A percentile compares a stretch with the other conserved stretches of the same genome.
Conservation (phyloP, 2,329 filamentous ascomycete species). For the Ophiostoma ips region DNA sequence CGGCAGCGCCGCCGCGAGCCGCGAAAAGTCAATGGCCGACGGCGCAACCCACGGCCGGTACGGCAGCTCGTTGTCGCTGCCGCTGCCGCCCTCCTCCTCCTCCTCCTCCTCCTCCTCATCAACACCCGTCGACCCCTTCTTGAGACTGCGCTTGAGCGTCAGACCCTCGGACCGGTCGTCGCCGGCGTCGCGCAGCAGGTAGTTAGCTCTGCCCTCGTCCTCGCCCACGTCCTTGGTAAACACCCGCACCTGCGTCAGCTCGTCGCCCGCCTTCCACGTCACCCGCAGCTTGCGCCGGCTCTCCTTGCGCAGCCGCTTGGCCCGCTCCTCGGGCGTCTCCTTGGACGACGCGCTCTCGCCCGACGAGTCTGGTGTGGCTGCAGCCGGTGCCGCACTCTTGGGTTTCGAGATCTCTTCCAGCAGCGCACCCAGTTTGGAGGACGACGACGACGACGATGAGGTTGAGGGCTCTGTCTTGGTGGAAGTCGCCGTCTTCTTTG, state of each 20-base stretch:
- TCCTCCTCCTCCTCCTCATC: conserved; percentile 47
- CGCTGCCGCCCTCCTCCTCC: no score
- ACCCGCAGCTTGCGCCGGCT: conserved; percentile 56
- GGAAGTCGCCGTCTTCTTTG: conserved; percentile 14
- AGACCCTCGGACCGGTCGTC: conserved; percentile 63
- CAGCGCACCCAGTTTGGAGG: conserved; percentile 39
- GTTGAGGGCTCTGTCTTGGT: conserved; percentile 17
- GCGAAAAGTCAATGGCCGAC: conserved; percentile 28
- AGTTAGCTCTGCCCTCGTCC: conserved; percentile 51
- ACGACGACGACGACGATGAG: conserved; percentile 14
- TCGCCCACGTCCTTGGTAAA: conserved; percentile 66
- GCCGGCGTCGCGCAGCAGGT: conserved; percentile 56
- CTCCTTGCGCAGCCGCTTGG: conserved; percentile 58
- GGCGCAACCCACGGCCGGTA: conserved; percentile 37
- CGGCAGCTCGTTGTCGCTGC: conserved; percentile 24
- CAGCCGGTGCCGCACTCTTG: conserved; percentile 32
- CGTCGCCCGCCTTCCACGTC: conserved; percentile 52
- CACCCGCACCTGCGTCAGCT: conserved; percentile 51
- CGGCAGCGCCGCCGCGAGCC: conserved; percentile 24
- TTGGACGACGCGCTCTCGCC: conserved; percentile 29
- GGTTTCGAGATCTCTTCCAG: conserved; percentile 37
- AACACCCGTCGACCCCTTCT: conserved; percentile 18
- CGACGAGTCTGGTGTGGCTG: conserved; percentile 21
- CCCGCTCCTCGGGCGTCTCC: conserved; percentile 55
- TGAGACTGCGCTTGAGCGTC: conserved; percentile 44